A percentile compares a stretch with the other conserved stretches of the same genome.
These are phyloP conservation scores for Coemansia sp. DNA, from an alignment of 192 early-diverging fungal genomes.

Conservation along the genomic window DNA sequence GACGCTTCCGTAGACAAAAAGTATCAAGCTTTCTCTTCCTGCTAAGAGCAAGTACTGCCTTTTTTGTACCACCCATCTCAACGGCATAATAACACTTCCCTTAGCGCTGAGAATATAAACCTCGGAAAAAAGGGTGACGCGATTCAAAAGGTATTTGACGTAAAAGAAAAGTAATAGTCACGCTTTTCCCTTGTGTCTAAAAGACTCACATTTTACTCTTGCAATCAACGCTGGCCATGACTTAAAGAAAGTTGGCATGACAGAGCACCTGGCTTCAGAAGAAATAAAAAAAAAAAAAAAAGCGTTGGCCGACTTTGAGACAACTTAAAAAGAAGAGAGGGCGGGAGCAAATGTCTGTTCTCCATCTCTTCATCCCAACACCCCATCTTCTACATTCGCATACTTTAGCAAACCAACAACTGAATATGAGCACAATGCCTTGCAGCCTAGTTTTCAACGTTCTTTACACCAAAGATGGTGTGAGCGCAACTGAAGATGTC, in stretches of 20 bases:
- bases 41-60: background rate
- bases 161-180: background rate
- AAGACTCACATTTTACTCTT: background rate
- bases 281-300: background rate
- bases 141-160: background rate
- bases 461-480: background rate
- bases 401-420: background rate
- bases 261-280: background rate
- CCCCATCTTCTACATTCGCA: background rate
- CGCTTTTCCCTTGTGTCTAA: conserved; percentile 1
- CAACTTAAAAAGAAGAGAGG: background rate
- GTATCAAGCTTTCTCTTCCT: too few species aligned
- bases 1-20: background rate
- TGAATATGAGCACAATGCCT: background rate
- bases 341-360: background rate
- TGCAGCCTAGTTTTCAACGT: background rate
- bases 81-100: background rate
- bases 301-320: background rate
- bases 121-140: background rate
- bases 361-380: background rate
- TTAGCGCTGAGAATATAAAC: background rate
- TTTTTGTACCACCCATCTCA: background rate
- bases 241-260: background rate
- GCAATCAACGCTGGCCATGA: background rate
- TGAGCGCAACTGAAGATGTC: background rate